Conservation (phyloP, 108 stramenopile genomes). For the Nitzschia sp. region DNA sequence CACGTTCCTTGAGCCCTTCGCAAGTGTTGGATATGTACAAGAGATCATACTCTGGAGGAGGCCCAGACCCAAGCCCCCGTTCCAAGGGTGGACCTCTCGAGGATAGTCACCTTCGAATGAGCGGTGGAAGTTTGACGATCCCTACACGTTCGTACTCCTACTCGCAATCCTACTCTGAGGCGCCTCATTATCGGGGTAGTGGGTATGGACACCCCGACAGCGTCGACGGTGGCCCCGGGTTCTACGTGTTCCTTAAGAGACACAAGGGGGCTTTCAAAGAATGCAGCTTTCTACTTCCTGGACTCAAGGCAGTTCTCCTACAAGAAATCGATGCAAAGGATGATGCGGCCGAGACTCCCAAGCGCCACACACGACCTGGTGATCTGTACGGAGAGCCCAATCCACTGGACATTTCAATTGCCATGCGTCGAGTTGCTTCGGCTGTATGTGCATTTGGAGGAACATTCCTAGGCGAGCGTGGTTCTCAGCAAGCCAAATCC, state of each 20-base stretch:
- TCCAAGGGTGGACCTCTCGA: conserved; percentile 32
- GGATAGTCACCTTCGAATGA: conserved; percentile 40
- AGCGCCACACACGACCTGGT: conserved; percentile 21
- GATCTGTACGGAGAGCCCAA: conserved; percentile 33
- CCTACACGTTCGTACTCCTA: conserved; percentile 15
- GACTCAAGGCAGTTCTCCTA: conserved; percentile 52
- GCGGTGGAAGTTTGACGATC: neutral
- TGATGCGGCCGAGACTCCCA: conserved; percentile 26
- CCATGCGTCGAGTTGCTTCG: conserved; percentile 61
- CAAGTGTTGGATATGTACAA: conserved; percentile 51
- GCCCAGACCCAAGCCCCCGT: conserved; percentile 11
- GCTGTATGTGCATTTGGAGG: conserved; percentile 87
- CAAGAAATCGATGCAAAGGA: conserved; percentile 20
- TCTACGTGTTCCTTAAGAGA: conserved; percentile 47
- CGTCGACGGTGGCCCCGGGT: conserved; percentile 35
- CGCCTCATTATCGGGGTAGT: neutral
- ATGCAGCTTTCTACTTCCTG: conserved; percentile 73
- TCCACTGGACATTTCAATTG: conserved; percentile 47
- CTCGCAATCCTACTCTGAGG: conserved; percentile 11
- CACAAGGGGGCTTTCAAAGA: conserved; percentile 60
- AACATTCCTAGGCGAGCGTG: conserved; percentile 24
- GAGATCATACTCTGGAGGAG: conserved; percentile 35
- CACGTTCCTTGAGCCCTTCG: conserved; percentile 42
- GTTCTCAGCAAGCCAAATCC: neutral
- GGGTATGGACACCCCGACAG: conserved; percentile 7